Evolutionary conservation across 2,329 filamentous ascomycete species (phyloP), one percentile per base, ranked within the genome.

Genomic region (Exophiala alcalophila): DNA sequence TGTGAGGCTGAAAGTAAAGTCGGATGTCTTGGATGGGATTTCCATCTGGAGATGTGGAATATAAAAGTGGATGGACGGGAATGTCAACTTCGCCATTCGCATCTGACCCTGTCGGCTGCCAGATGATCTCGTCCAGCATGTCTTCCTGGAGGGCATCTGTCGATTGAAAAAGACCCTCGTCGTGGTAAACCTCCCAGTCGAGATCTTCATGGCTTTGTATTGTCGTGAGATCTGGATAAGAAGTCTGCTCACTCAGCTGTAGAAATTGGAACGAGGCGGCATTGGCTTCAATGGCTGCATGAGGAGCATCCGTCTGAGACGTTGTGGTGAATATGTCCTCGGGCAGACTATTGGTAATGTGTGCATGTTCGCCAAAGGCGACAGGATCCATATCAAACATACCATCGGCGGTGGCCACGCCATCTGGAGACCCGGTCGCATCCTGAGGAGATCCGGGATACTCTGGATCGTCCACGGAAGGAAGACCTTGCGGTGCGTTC

Each of bases 121-220:
- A 16, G 7, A 16, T 12, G 9, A 23, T 9, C 4, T 29, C 16
- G 7, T 10, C 32, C 14, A n/a, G 1, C 6, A 27, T 32, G 7
- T 21, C 21, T 15, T 36, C 40, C 40, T 11, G 24, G 3, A 16
- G 19, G 8, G 12, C 21, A 14, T 31, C 27, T 3, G 36, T 18
- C 2, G 18, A 18, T n/a, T 28, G 18, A 21, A 40, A 23, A 9
- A 40, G 19, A 4, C 18, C 36, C 5, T 40, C 36, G 31, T 24
- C 10, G 11, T 25, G 20, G 19, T 29, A 23, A 16, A 25, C 24
- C 11, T 32, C 25, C 36, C 36, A 40, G 4, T 40, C 28, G 12
- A 27, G 14, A 14, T 16, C 27, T 15, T 33, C 14, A 21, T 40
- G 7, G 10, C 30, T 10, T 4, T n/a, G n/a, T n/a, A 18, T 19